Evolutionary conservation across 768 basidiomycete species (phyloP).

Genomic region (Panus rudis): DNA sequence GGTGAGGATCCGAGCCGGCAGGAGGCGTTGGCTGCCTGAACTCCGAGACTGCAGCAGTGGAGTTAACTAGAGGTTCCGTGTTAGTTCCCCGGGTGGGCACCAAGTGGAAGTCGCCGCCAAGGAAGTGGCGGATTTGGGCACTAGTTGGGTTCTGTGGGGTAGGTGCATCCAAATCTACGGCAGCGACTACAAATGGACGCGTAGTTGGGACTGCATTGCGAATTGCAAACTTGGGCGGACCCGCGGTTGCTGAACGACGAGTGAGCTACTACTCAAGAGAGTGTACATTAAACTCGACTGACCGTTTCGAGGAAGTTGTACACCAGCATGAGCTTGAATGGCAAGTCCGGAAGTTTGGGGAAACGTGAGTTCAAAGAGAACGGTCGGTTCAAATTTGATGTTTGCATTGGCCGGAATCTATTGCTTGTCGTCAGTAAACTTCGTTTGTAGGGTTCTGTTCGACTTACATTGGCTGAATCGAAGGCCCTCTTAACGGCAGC

Average conservation of each 20-base stretch:
- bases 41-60: slow-evolving; percentile 23
- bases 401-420: slow-evolving; percentile 35
- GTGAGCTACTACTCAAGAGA: background rate
- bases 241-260: slow-evolving; percentile 7
- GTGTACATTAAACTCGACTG: background rate
- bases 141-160: slow-evolving; percentile 23
- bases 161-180: slow-evolving; percentile 28
- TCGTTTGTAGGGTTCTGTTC: background rate
- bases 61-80: slow-evolving; percentile 19
- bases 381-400: slow-evolving; percentile 32
- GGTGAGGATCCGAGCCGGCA: slow-evolving; percentile 25
- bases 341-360: slow-evolving; percentile 24
- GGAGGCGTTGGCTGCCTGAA: slow-evolving; percentile 26
- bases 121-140: slow-evolving; percentile 25
- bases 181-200: slow-evolving; percentile 21
- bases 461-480: slow-evolving; percentile 8
- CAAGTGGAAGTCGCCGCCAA: slow-evolving; percentile 19
- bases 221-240: slow-evolving; percentile 11
- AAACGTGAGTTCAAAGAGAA: slow-evolving; percentile 32
- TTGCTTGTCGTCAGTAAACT: background rate
- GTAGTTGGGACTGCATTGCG: slow-evolving; percentile 7
- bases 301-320: slow-evolving; percentile 14
- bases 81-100: background rate
- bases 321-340: slow-evolving; percentile 30
- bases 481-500: slow-evolving; percentile 8